A percentile compares a stretch with the other conserved stretches of the same genome.
These are phyloP conservation scores for Colletotrichum liriopes DNA, from an alignment of 2,329 filamentous ascomycete species.

Conservation along the genomic window DNA sequence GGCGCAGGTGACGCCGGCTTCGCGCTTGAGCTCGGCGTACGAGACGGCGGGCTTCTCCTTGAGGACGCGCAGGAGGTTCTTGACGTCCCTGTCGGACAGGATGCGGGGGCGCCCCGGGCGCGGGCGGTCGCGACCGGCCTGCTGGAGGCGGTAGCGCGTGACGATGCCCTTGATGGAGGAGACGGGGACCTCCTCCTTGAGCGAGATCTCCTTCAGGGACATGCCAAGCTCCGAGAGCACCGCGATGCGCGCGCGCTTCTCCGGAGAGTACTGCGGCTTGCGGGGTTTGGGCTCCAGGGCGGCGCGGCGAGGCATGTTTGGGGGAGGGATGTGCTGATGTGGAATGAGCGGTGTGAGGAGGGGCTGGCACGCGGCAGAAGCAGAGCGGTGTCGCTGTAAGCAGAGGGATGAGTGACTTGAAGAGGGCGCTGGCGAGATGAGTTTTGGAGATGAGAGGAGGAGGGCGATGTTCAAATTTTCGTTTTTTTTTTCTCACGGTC, in stretches of 20 bases:
- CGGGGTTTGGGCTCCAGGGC: conserved; percentile 40
- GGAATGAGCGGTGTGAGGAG: not conserved
- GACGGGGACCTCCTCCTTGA: conserved; percentile 42
- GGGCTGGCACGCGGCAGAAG: not conserved
- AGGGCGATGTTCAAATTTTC: conserved; percentile 35
- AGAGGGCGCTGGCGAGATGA: conserved; percentile 8
- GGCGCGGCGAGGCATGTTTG: conserved; percentile 39
- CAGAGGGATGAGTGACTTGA: conserved; percentile 16
- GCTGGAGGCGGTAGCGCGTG: conserved; percentile 42
- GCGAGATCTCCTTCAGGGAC: conserved; percentile 41
- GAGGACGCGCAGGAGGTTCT: conserved; percentile 39
- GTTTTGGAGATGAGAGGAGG: conserved; percentile 20
- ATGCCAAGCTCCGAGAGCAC: conserved; percentile 42
- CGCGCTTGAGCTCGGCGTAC: conserved; percentile 40
- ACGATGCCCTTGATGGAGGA: conserved; percentile 43
- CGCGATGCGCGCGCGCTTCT: conserved; percentile 42
- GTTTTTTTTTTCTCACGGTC: conserved; percentile 34
- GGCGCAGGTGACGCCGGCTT: conserved; percentile 37
- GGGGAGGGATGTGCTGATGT: not conserved
- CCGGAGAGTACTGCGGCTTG: conserved; percentile 42
- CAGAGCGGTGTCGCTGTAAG: conserved; percentile 7
- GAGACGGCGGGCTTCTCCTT: conserved; percentile 40
- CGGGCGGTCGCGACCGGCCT: conserved; percentile 40
- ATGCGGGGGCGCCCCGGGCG: conserved; percentile 39
- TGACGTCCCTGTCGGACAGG: conserved; percentile 41